Evolutionary conservation across 1,284 basidiomycete species (phyloP), one percentile per base, ranked within the genome.

Genomic region (Rhodotorula sp.): DNA sequence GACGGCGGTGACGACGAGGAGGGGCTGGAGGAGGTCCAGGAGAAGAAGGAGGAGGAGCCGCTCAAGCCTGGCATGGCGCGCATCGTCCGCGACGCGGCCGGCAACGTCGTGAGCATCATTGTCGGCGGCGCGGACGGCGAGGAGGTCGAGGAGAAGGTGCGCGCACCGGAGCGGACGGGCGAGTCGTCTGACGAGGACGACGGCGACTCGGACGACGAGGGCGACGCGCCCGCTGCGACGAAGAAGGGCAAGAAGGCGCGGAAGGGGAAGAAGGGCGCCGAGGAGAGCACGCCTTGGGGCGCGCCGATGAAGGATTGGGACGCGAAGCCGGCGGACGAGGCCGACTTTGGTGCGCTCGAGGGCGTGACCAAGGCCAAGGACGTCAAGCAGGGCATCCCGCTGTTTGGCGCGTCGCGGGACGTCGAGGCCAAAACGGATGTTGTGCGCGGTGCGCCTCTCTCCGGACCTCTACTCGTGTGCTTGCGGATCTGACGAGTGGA

Each of bases 81-180:
- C 76, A 94, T 99, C 75, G 83, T 94, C 64, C 86, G 94, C 56
- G 94, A 97, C 81, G 89, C 86, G 58, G 84, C 86, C 7, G 96
- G 95, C 48, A 90, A 90, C 76, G 85, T 96, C 48, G 79, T 94
- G 53, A 86, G 88, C 70, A 85, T 97, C 59, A 87, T 94, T 79
- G 82, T 97, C 70, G 87, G 87, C 37, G 87, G 87, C 25, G 80
- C 82, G 36, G 80, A 82, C 0, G 80, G 78, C n/a, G 84, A 85
- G 29, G 78, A 80, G 37, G 54, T 72, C 19, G 75, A 72, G 3
- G 81, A 80, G 44, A 79, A 78, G 51, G 80, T 79, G 2, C 79
- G 77, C 65, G 77, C 74, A 50, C 57, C 66, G 50, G 70, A 37
- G 53, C 46, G 72, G 36, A 37, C 39, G 17, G 70, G 76, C 41